Base-by-base conservation (phyloP, 2,329 filamentous ascomycete species). In the Boeremia exigua region DNA sequence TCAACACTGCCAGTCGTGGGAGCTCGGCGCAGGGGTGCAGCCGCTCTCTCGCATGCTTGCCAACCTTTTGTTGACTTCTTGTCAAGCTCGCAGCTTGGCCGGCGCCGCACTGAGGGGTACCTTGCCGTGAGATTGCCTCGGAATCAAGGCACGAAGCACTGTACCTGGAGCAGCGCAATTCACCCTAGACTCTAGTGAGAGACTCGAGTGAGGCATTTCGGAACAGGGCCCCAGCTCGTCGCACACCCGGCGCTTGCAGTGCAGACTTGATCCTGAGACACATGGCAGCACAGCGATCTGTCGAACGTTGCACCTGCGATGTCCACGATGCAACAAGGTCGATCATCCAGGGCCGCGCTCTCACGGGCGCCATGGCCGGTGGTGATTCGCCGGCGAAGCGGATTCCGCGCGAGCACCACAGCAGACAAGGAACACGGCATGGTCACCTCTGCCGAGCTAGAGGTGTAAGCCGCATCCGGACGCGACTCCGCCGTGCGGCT, bases 371-470 rank as follows among this genome's bases (percentile, higher is more conserved):
- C 62, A 66, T 38, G 54, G 55, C 53, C 44, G 30, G 46, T 44
- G 19, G 49, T 68, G 65, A 66, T 66, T 68, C 54, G 62, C 57
- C 48, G 47, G 45, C 53, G 54, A 55, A 40, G 58, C 44, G 56
- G 46, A 58, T 60, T 54, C 54, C 46, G 57, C 53, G 38, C 54
- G 58, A 57, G 45, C 39, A 50, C 47, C 50, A 47, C 53, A 56
- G 53, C 47, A 51, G 53, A 51, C 53, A 46, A 38, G 42, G 53
- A 48, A 34, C 43, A 42, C 43, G 53, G 43, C 37, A 39, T 32
- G 52, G 40, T 33, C 19, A 30, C 19, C 12, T 37, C 47, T 47
- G 37, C 40, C 46, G 53, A 19, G 42, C 40, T 34, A 49, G 44
- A 40, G 36, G 29, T 55, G 53, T 43, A 50, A 37, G 53, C 56